Conservation (phyloP, 2,329 filamentous ascomycete genomes). For the Sphaceloma murrayae region DNA sequence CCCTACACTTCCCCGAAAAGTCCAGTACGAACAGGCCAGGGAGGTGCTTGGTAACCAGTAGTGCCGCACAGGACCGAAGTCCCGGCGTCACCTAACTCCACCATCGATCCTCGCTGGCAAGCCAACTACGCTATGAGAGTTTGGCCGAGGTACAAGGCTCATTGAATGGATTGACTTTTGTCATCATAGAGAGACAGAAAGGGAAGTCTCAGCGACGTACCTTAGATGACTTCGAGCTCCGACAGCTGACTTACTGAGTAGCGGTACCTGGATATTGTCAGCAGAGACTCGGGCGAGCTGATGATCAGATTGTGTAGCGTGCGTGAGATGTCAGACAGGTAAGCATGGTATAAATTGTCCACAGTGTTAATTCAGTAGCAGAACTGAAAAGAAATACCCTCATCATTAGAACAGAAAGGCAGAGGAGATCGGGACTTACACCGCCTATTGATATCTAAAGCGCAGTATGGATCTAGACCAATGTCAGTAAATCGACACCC, state of each 20-base stretch:
- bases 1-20: constrained; percentile 28
- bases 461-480: no score
- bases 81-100: constrained; percentile 27
- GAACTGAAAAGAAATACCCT: constrained; percentile 34
- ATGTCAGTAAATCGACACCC: no score
- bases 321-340: constrained; percentile 28
- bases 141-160: constrained; percentile 31
- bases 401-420: constrained; percentile 26
- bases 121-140: constrained; percentile 32
- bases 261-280: constrained; percentile 3
- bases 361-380: constrained; percentile 32
- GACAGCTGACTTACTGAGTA: no score
- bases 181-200: constrained; percentile 26
- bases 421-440: constrained; percentile 19
- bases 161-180: constrained; percentile 35
- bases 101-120: constrained; percentile 31
- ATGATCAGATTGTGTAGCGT: background rate
- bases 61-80: constrained; percentile 22
- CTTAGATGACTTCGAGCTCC: no score
- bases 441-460: constrained; percentile 2
- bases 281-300: constrained; percentile 1
- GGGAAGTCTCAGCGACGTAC: constrained; percentile 2
- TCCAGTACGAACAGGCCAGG: constrained; percentile 29
- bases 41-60: constrained; percentile 29
- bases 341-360: constrained; percentile 30